Percentiles rank a stretch among this genome's conserved stretches.
Evolutionary conservation across 2,329 filamentous ascomycete genomes (phyloP).

Genomic region (Diaporthe helianthi): DNA sequence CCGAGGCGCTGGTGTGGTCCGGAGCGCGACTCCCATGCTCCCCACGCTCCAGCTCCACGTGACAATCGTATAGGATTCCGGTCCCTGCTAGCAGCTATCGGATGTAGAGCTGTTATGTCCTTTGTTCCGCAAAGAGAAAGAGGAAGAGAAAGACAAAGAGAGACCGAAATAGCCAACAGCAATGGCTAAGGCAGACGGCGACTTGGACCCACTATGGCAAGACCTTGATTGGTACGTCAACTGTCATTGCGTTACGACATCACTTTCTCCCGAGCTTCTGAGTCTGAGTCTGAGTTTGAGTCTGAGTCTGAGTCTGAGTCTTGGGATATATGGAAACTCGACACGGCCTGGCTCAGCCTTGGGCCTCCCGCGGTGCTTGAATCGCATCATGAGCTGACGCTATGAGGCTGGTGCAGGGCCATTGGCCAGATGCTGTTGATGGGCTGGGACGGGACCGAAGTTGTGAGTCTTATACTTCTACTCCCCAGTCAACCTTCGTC

Average conservation of each 20-base stretch:
- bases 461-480: conserved; percentile 44
- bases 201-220: conserved; percentile 73
- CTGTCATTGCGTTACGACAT: background rate
- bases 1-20: background rate
- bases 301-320: no score
- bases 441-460: conserved; percentile 85
- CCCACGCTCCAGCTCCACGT: conserved; percentile 4
- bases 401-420: conserved; percentile 56
- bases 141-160: background rate
- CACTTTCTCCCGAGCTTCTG: conserved; percentile 19
- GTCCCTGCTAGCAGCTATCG: background rate
- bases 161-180: conserved; percentile 23
- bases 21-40: background rate
- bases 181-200: conserved; percentile 53
- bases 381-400: conserved; percentile 40
- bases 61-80: background rate
- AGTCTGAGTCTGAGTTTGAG: background rate
- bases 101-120: conserved; percentile 21
- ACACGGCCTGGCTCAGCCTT: conserved; percentile 24
- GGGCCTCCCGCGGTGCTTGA: conserved; percentile 32
- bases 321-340: background rate
- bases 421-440: conserved; percentile 82
- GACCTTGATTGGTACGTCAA: conserved; percentile 74
- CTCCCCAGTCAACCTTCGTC: background rate
- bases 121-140: background rate